Conservation (phyloP, 441 rosid species). For the Croton setiger region DNA sequence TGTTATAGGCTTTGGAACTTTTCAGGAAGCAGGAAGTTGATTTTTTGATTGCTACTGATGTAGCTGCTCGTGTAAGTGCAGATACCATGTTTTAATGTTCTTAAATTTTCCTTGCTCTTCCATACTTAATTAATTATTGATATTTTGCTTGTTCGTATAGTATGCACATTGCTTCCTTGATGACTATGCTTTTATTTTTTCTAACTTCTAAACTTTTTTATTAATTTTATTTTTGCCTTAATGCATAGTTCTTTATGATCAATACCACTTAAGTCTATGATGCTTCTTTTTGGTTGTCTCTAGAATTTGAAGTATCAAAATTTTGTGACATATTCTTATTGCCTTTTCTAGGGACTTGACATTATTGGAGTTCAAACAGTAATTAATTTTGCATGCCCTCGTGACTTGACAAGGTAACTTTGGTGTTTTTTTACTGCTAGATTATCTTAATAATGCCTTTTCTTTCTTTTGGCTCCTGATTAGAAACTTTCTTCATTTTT, state of each 20-base stretch:
- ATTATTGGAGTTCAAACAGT: constrained; percentile 97
- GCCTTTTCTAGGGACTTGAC: constrained; percentile 74
- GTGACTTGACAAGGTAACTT: constrained; percentile 81
- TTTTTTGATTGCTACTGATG: constrained; percentile 93
- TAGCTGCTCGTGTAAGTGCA: constrained; percentile 90
- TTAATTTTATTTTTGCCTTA: background rate
- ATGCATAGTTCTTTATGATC: background rate
- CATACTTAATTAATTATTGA: background rate
- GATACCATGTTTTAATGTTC: constrained; percentile 3
- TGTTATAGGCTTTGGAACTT: constrained; percentile 78
- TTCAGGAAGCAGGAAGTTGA: constrained; percentile 92
- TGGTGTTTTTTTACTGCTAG: constrained; percentile 11
- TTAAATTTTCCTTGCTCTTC: background rate
- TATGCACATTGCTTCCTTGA: background rate
- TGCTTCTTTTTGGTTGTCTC: background rate
- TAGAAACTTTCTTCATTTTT: background rate
- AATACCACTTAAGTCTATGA: background rate
- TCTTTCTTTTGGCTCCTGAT: background rate
- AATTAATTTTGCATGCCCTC: constrained; percentile 95
- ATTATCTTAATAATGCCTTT: background rate
- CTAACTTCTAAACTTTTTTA: background rate
- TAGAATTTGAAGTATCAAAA: background rate
- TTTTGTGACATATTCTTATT: constrained; percentile 12
- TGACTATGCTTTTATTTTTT: background rate
- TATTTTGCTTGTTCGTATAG: constrained; percentile 3